Base-by-base conservation (phyloP, 331 rosid species). In the Arachis monticola region DNA sequence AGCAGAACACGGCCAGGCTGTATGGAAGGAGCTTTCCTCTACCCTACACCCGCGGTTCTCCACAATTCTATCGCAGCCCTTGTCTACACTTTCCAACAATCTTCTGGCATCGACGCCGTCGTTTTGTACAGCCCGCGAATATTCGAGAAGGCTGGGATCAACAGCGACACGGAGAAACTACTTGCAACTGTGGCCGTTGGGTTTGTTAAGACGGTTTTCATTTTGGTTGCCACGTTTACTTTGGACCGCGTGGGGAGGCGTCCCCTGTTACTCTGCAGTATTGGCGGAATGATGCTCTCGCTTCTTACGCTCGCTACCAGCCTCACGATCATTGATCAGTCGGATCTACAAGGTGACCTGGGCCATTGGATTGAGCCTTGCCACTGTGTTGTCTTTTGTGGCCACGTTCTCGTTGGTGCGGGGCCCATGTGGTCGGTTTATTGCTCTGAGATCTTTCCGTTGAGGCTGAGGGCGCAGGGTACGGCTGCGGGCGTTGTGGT, bases 361-460 rank as follows among this genome's bases (percentile, higher is more conserved):
- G 98, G 97, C 96, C 60, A 4, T 86, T 1, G 91, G 64, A 6
- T 58, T 91, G 31, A 79, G 85, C 55, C 64, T 89, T 0, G 60
- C 83, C 0, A 89, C 64, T 30, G 84, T 89, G 0, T 48, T 89
- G 6, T 38, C 81, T 2, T 78, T 67, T 59, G 92, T 89, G 5
- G 91, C 93, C 0, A 77, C 76, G 1, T 93, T 88, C 72, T 89
- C 96, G 0, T 93, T 0, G 98, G 98, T 6, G 62, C 89, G 73
- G 98, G 98, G 0, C 98, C 98, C 73, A 82, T 91, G 67, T 77
- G 96, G 0, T 85, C 87, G 84, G 98, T 93, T 1, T 92, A 92
- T 17, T 88, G 88, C 55, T 79, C 97, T 0, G 97, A 93, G 80
- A 85, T 93, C 0, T 93, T 93, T 6, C 98, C 97, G 30, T 58